Evolutionary conservation across 2,329 filamentous ascomycete species (phyloP).

Genomic region (Microascus cirrosus): DNA sequence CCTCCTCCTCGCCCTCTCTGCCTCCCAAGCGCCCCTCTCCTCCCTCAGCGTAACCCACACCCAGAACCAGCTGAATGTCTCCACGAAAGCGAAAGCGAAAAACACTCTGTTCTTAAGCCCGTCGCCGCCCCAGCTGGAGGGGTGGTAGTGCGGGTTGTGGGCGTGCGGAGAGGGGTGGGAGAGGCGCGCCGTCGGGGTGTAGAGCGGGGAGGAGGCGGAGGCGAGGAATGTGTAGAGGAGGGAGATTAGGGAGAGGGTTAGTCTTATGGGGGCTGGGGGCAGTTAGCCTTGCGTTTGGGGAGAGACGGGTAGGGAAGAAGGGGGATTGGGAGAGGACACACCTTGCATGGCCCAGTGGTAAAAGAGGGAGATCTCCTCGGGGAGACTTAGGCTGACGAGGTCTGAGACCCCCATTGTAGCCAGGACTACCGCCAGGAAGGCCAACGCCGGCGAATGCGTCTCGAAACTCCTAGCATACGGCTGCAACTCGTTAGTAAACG

Average conservation of each 20-base stretch:
- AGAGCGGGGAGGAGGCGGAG: constrained; percentile 37
- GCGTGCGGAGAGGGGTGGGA: constrained; percentile 21
- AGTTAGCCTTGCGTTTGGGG: constrained; percentile 4
- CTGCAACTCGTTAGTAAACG: constrained; percentile 22
- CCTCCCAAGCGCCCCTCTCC: constrained; percentile 36
- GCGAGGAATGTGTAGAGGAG: constrained; percentile 56
- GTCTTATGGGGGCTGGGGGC: constrained; percentile 47
- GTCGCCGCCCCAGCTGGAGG: constrained; percentile 43
- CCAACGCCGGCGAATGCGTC: constrained; percentile 56
- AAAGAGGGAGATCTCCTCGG: constrained; percentile 52
- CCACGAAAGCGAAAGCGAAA: constrained; percentile 76
- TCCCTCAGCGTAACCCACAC: constrained; percentile 60
- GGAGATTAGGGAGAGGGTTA: constrained; percentile 49
- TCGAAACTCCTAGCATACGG: constrained; percentile 58
- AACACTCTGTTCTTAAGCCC: constrained; percentile 73
- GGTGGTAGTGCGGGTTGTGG: constrained; percentile 22
- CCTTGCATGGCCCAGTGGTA: constrained; percentile 59
- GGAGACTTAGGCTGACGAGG: constrained; percentile 53
- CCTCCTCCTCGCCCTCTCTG: constrained; percentile 17
- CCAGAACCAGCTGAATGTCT: constrained; percentile 84
- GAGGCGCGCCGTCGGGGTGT: constrained; percentile 19
- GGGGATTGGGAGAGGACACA: constrained; percentile 25
- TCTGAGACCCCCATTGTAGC: constrained; percentile 50
- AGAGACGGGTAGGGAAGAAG: constrained; percentile 25
- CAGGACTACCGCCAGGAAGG: constrained; percentile 61